Conservation (phyloP, 345 rosid genomes). For the Moringa oleifera region DNA sequence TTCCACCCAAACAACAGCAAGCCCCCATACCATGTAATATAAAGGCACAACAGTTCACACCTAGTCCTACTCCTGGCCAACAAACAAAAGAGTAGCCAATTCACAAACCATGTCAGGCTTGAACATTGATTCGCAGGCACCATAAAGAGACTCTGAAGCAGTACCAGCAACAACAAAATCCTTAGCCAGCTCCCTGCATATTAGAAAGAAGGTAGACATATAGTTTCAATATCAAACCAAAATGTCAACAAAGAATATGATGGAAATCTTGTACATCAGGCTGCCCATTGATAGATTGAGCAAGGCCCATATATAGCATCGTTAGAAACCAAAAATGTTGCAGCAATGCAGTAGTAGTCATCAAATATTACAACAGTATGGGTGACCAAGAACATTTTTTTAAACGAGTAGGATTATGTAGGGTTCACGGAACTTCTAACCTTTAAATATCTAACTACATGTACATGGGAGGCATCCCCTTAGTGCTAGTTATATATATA, state of each 20-base stretch:
- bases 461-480: too few species aligned
- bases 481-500: too few species aligned
- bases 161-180: conserved; percentile 96
- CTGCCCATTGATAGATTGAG: not conserved
- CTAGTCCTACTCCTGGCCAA: not conserved
- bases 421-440: too few species aligned
- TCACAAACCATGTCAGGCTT: conserved; percentile 86
- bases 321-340: too few species aligned
- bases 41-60: not conserved
- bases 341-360: too few species aligned
- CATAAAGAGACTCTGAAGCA: conserved; percentile 92
- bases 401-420: too few species aligned
- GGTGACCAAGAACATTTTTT: too few species aligned
- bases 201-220: conserved; percentile 10
- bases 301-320: not conserved
- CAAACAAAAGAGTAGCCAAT: not conserved
- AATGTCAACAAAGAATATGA: too few species aligned
- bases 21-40: not conserved
- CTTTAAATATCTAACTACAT: too few species aligned
- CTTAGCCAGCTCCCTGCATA: conserved; percentile 80
- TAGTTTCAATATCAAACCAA: too few species aligned
- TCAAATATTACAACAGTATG: too few species aligned
- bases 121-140: conserved; percentile 93
- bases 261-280: not conserved
- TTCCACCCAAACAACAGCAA: not conserved